Evolutionary conservation across 1,139 yeast species (phyloP), one percentile per base, ranked within the genome.

Genomic region (Taphrina flavorubra): DNA sequence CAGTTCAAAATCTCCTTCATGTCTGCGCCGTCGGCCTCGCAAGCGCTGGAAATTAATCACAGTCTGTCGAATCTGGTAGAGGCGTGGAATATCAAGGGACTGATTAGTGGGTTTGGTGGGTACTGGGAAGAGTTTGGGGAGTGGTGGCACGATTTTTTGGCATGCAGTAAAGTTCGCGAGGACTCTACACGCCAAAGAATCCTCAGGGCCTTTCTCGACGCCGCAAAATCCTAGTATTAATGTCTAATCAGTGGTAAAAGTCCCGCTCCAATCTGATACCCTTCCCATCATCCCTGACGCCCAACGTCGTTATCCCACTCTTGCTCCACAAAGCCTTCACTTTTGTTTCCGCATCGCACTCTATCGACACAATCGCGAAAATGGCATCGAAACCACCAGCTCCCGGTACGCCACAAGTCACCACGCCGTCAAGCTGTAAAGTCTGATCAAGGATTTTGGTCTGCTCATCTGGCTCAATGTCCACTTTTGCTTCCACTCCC

Each of bases 361-460:
- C 77, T 39, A 84, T 86, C 2, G 84, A 79, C 3, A 88, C 88
- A 44, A 94, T 78, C 40, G 92, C 76, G 70, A 96, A 85, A 51
- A 94, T 85, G 0, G 99, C 99, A 80, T 94, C 99, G 76, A 86
- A 89, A 0, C 99, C 99, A 31, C 99, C 99, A 0, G 99, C 99
- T 1, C 99, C 99, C 0, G 99, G 99, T 3, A 94, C 97, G 42
- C 94, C 95, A 11, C 97, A 97, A 0, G 97, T 96, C 31, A 92
- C 75, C 53, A 92, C 95, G 13, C 99, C 99, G 0, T 81, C 81
- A 20, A 89, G 72, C 34, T 74, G 70, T 25, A 77, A 74, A 72
- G 95, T 88, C 18, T 79, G 78, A 74, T 94, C 87, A n/a, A 95
- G 79, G 8, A 94, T 80, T 5, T 73, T 70, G 0, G 97, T 90